Conservation (phyloP, 176 grass and related monocot species). For the Cenchrus fungigraminus region DNA sequence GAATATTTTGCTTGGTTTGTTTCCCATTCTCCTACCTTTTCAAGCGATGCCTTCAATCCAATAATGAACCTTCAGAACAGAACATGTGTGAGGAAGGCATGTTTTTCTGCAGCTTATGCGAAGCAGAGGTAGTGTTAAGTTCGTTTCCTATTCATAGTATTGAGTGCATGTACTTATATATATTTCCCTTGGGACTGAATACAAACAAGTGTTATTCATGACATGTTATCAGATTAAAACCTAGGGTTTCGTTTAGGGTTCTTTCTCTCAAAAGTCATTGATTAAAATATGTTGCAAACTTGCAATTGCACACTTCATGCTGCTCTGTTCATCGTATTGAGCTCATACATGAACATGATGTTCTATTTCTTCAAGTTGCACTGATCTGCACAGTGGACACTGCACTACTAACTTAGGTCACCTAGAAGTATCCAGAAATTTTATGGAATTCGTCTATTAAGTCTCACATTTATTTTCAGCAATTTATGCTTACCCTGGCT, state of each 20-base stretch:
- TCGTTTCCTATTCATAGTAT: background rate
- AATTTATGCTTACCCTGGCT: background rate
- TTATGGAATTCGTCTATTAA: background rate
- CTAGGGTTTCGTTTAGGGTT: background rate
- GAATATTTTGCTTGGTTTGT: conserved; percentile 52
- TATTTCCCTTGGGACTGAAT: background rate
- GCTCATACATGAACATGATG: background rate
- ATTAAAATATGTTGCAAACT: background rate
- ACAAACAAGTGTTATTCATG: background rate
- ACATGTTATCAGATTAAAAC: background rate
- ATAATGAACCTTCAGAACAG: conserved; percentile 64
- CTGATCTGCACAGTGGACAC: background rate
- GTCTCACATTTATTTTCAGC: conserved; percentile 3
- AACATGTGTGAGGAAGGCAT: conserved; percentile 81
- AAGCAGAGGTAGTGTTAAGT: conserved; percentile 73
- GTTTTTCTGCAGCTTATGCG: conserved; percentile 96
- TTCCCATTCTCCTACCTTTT: conserved; percentile 55
- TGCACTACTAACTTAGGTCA: conserved; percentile 1
- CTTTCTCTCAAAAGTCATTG: background rate
- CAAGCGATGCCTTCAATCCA: conserved; percentile 50
- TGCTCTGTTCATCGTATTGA: too few relatives aligned
- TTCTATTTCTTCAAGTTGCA: background rate
- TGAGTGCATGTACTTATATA: background rate
- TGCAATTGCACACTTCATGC: background rate
- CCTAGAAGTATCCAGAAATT: background rate